Base-by-base conservation (phyloP, 1,284 basidiomycete genomes). In the Puccinia novopanici region DNA sequence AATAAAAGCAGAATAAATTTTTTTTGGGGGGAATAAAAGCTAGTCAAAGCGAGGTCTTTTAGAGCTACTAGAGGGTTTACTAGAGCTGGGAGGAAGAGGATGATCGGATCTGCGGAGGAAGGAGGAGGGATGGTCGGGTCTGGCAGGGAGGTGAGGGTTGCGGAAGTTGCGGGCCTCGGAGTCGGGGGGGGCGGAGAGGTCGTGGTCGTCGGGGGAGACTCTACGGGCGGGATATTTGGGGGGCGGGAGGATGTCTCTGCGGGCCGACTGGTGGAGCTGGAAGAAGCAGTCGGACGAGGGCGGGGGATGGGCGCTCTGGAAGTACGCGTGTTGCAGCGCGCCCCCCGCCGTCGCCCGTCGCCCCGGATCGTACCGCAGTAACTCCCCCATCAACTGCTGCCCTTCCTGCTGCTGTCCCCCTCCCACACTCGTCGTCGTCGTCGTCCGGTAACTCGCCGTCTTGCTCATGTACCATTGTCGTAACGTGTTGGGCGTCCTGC, bases 291-390 rank as follows among this genome's bases (percentile, higher is more conserved):
- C 17, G 30, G 15, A 22, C 3, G 45, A 27, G 45, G 70, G 45
- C 24, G 40, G 42, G 17, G 55, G 77, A n/a, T n/a, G 27, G 19
- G 45, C 40, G 17, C 17, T 22, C 8, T 24, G 50, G 48, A 99
- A 88, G 90, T 99, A 99, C 0, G 94, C 94, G 85, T 99, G 97
- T 82, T 92, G 91, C 59, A 99, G 88, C 0, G 97, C 96, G 84
- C 97, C 91, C 84, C 97, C 93, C 86, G 97, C 99, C 79, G 91
- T 93, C 86, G 98, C 95, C 71, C 97, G 91, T 87, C 93, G 92
- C n/a, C 93, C 92, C n/a, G 97, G 97, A 86, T 99, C 97, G 85
- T 99, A 99, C 85, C 93, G 92, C 70, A 99, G 89, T 88, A 99
- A 91, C 85, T 94, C 91, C 54, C 91, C 90, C 76, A 99, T 89